Evolutionary conservation across 805 yeast species (phyloP), one percentile per base, ranked within the genome.

Genomic region (Candida methanosorbosa): DNA sequence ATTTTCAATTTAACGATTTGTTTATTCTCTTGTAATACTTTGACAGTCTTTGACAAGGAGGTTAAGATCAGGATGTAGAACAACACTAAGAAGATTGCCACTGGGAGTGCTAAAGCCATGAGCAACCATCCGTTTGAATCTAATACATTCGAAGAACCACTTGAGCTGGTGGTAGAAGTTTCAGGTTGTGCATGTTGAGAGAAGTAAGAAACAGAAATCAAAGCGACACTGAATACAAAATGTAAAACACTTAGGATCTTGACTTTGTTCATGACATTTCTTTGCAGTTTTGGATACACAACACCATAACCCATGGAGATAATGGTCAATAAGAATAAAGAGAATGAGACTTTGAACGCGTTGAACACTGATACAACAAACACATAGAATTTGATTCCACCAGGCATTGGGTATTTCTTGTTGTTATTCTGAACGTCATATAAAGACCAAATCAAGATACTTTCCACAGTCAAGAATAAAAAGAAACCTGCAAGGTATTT

Each of bases 271-370:
- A 92, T 85, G 20, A 69, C 50, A 36, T 75, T 73, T 55, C 75
- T 74, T 31, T 87, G 83, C 40, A 92, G 70, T 42, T 87, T 81
- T 30, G 95, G 87, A 51, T 75, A 77, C 33, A 92, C 97, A 32
- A 92, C 87, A 42, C 97, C 97, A 59, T 88, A 92, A 27, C 99
- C 99, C 44, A 88, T 66, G 12, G 94, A 71, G 37, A 92, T 90
- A 48, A 86, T 80, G 43, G 90, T 66, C 37, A 92, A 66, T 48
- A 92, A 63, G 63, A 90, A 92, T 59, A 90, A 81, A 7, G 96
- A 83, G 55, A 86, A 84, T 1, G 96, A 79, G 34, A 85, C 71
- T 50, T 92, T 82, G 46, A 76, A 75, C 2, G 95, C 76, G 53
- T 86, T 84, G 55, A 90, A 61, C 22, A 85, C 55, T 2, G 96